phyloP scores from a whole-genome alignment of 106 monocot genomes.

The Apostasia ramifera region DNA sequence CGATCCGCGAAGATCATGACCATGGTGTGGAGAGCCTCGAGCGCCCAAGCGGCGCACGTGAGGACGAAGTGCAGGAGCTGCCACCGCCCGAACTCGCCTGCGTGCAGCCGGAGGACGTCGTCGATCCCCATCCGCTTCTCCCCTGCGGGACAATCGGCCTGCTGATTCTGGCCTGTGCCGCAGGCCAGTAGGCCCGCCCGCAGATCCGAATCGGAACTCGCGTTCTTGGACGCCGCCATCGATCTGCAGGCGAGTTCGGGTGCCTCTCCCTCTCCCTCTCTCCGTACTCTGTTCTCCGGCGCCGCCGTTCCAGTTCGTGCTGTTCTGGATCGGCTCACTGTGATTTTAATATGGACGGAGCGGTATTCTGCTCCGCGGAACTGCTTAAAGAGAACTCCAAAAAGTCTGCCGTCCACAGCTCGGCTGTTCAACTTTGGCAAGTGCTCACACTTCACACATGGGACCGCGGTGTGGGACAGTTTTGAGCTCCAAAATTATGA shows the following conservation, averaged over 20 bases:
- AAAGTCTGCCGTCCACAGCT: too few species aligned
- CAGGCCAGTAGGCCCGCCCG: background rate
- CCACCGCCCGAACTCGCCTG: slow-evolving; percentile 59
- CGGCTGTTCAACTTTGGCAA: too few species aligned
- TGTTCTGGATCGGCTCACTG: background rate
- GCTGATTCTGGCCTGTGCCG: background rate
- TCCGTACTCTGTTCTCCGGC: background rate
- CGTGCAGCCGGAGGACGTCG: slow-evolving; percentile 36
- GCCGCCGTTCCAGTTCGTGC: background rate
- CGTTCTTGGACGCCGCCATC: background rate
- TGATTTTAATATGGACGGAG: background rate
- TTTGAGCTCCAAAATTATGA: too few species aligned
- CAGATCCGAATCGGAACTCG: background rate
- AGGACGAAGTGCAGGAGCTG: slow-evolving; percentile 55
- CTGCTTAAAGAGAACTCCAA: too few species aligned
- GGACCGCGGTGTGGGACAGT: too few species aligned
- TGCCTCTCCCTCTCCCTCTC: background rate
- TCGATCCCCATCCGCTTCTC: slow-evolving; percentile 30
- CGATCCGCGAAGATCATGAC: slow-evolving; percentile 42
- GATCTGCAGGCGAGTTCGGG: background rate
- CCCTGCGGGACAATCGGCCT: background rate
- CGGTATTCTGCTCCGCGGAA: slow-evolving; percentile 1
- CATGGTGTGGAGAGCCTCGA: slow-evolving; percentile 51
- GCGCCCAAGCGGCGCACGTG: slow-evolving; percentile 37
- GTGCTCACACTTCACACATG: too few species aligned